Percentiles rank a stretch among this genome's conserved stretches.
phyloP scores from a whole-genome alignment of 257 asterid species.

The Ehretia macrophylla region DNA sequence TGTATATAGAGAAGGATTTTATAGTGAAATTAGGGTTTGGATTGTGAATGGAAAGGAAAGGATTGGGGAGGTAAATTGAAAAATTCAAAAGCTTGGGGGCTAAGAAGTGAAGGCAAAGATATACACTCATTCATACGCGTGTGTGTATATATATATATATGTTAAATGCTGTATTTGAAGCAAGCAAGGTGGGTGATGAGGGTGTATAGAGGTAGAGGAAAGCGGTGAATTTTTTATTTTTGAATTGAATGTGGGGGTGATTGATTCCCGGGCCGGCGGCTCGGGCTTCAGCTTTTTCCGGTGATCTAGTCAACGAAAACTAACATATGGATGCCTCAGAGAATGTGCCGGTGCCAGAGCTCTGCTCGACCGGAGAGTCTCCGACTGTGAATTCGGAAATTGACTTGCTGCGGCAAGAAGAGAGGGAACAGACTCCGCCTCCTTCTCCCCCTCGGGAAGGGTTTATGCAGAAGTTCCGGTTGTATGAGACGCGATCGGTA shows the following conservation, averaged over 20 bases:
- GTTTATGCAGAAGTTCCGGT: slow-evolving; percentile 89
- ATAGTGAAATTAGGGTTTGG: too few relatives aligned
- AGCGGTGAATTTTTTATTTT: neutral
- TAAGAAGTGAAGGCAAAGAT: too few relatives aligned
- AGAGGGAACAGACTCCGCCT: neutral
- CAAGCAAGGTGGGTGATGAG: neutral
- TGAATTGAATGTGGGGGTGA: slow-evolving; percentile 62
- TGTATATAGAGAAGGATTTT: too few relatives aligned
- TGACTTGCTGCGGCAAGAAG: slow-evolving; percentile 19
- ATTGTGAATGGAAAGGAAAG: too few relatives aligned
- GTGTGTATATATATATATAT: too few relatives aligned
- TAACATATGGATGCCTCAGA: slow-evolving; percentile 38
- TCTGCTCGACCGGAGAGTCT: neutral
- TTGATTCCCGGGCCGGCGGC: slow-evolving; percentile 93
- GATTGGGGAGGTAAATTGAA: too few relatives aligned
- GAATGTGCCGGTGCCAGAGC: slow-evolving; percentile 17
- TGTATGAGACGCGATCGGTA: slow-evolving; percentile 92
- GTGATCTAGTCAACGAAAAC: slow-evolving; percentile 11
- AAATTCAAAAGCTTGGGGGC: too few relatives aligned
- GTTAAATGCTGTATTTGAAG: neutral
- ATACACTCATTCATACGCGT: too few relatives aligned
- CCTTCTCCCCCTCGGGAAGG: slow-evolving; percentile 39
- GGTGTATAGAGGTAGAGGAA: neutral
- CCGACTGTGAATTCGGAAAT: neutral
- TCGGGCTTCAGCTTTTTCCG: slow-evolving; percentile 34